Percentiles rank a stretch among this genome's conserved stretches.
phyloP scores from a whole-genome alignment of 73 alveolate genomes.

The Stentor roeselii region DNA sequence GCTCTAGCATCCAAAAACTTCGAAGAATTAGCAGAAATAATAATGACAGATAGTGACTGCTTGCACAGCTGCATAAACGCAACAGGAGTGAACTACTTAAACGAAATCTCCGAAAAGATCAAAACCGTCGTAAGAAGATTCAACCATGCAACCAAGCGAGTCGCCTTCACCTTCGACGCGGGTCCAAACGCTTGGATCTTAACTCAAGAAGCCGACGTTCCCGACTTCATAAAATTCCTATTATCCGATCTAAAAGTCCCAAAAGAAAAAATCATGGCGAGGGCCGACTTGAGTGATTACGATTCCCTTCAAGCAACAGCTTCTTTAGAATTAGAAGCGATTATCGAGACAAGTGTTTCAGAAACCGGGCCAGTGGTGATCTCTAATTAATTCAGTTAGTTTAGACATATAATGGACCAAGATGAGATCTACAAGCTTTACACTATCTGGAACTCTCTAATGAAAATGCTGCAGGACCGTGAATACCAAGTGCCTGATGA shows the following conservation, averaged over 20 bases:
- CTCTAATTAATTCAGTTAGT: too few species aligned
- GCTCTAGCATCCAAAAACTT: conserved; percentile 63
- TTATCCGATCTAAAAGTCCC: background rate
- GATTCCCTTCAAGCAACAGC: background rate
- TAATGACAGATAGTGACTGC: conserved; percentile 69
- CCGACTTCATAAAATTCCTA: background rate
- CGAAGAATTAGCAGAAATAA: conserved; percentile 54
- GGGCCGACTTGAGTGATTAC: background rate
- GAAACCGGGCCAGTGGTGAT: conserved; percentile 11
- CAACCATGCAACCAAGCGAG: conserved; percentile 45
- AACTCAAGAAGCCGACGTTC: conserved; percentile 47
- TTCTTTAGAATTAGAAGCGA: background rate
- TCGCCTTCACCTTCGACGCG: conserved; percentile 89
- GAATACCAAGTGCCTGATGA: too few species aligned
- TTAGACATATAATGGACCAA: too few species aligned
- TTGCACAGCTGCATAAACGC: conserved; percentile 54
- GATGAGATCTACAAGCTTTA: too few species aligned
- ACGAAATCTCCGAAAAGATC: conserved; percentile 39
- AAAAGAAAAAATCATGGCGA: background rate
- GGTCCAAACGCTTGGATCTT: conserved; percentile 86
- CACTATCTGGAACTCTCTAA: too few species aligned
- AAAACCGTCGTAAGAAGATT: conserved; percentile 31
- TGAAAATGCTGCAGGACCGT: too few species aligned
- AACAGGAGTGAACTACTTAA: conserved; percentile 57
- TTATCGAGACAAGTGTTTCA: conserved; percentile 4